A percentile compares a stretch with the other conserved stretches of the same genome.
These are phyloP conservation scores for Leccinum disarticulatum DNA, from an alignment of 768 basidiomycete genomes.

Conservation along the genomic window DNA sequence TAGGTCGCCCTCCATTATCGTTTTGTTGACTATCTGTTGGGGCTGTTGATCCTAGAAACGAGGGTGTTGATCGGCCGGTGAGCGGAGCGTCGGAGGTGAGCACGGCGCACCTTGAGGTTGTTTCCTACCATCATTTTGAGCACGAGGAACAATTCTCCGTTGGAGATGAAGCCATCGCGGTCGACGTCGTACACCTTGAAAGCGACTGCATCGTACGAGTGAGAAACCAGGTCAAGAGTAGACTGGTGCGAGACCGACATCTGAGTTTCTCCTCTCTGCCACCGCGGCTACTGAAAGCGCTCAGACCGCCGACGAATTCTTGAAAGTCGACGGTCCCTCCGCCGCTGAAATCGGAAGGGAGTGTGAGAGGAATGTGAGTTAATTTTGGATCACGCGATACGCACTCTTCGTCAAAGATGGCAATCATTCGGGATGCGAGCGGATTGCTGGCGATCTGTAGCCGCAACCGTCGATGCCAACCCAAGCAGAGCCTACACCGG, in stretches of 20 bases:
- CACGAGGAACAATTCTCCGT: slow-evolving; percentile 97
- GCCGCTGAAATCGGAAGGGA: slow-evolving; percentile 54
- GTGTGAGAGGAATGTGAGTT: neutral
- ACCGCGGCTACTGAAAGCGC: slow-evolving; percentile 96
- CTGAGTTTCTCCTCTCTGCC: slow-evolving; percentile 95
- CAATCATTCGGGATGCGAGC: slow-evolving; percentile 95
- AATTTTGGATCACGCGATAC: slow-evolving; percentile 35
- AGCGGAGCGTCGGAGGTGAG: neutral
- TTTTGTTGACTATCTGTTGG: slow-evolving; percentile 99
- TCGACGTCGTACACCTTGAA: slow-evolving; percentile 99
- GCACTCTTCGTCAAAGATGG: slow-evolving; percentile 99
- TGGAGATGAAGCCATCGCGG: slow-evolving; percentile 95
- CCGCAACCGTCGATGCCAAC: slow-evolving; percentile 16
- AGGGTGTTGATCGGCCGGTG: neutral
- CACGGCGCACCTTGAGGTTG: slow-evolving; percentile 79
- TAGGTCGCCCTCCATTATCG: slow-evolving; percentile 99
- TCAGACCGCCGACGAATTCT: slow-evolving; percentile 96
- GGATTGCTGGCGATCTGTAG: slow-evolving; percentile 96
- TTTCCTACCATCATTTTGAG: slow-evolving; percentile 99
- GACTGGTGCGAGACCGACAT: slow-evolving; percentile 55
- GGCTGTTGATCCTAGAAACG: slow-evolving; percentile 84
- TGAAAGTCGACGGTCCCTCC: slow-evolving; percentile 99
- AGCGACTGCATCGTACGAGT: slow-evolving; percentile 62
- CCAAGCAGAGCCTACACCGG: slow-evolving; percentile 10
- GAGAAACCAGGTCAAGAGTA: neutral